Evolutionary conservation across 202 grass and related monocot genomes (phyloP).

Genomic region (Setaria italica): DNA sequence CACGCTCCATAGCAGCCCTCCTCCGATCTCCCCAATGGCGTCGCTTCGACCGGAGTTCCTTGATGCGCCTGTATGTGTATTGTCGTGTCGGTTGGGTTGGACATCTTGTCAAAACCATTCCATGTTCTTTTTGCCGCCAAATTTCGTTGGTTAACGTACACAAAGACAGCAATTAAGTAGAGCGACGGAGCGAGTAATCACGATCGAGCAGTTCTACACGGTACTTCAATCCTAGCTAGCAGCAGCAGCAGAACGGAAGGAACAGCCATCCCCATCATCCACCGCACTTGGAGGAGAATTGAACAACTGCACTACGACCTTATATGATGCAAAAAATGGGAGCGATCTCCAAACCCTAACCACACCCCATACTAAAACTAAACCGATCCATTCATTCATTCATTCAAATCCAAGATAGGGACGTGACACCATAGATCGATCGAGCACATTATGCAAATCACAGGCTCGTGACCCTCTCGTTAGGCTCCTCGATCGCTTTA

Average conservation of each 20-base stretch:
- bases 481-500: neutral
- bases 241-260: neutral
- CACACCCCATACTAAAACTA: neutral
- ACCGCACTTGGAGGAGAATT: slow-evolving; percentile 7
- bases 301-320: neutral
- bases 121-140: too few species aligned
- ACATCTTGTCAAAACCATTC: neutral
- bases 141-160: neutral
- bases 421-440: neutral
- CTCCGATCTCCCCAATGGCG: neutral
- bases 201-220: neutral
- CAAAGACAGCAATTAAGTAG: too few species aligned
- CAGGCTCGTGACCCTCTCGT: neutral
- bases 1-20: neutral
- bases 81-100: too few species aligned
- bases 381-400: neutral
- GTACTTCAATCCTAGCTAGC: neutral
- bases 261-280: neutral
- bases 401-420: neutral
- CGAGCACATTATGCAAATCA: too few species aligned
- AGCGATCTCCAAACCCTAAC: neutral
- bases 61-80: neutral
- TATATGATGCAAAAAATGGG: neutral
- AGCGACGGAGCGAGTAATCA: too few species aligned
- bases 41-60: neutral